Base-by-base conservation (phyloP, 208 protist genomes). In the Acanthamoeba triangularis region DNA sequence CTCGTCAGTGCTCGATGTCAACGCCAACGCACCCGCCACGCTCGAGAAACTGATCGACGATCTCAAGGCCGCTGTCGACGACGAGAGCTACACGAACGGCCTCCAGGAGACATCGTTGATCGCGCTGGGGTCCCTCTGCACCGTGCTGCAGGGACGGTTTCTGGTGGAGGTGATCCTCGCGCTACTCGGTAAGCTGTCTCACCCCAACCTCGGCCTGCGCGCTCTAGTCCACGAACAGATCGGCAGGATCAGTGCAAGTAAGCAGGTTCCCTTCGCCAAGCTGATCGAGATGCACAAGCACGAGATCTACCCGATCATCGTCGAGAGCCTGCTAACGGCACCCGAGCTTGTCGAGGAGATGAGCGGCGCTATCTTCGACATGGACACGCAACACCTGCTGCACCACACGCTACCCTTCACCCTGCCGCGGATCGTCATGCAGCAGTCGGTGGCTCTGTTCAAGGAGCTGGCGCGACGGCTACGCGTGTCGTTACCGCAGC, bases 241-340 rank as follows among this genome's bases (percentile, higher is more conserved):
- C 49, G 52, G 49, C 30, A 56, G 44, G 80, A 63, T 88, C 80
- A 88, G 80, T 16, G 49, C 80, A 4, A 63, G 49, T 18, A n/a
- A 63, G n/a, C 49, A 88, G 49, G 41, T 63, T n/a, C 44, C 80
- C 30, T 63, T 88, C 23, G 49, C 80, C 37, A 69, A 54, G 41
- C 87, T 93, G 3, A 78, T 93, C 10, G 87, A 76, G 14, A 47
- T 35, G 59, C 63, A 78, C 61, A 72, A 76, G 87, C 61, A 93
- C 37, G 87, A 93, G 35, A 76, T 93, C 18, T 93, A 93, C n/a
- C 87, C 87, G 20, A 33, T 76, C 25, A 69, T 93, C 61, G 4
- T 93, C 61, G 59, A 93, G 37, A 93, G 87, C 87, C 87, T 93
- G 11, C 52, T 72, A 59, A 33, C 54, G 5, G 20, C 59, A 10